Evolutionary conservation across 352 stramenopile species (phyloP), one percentile per base, ranked within the genome.

Genomic region (Thalassiosira ordinaria): DNA sequence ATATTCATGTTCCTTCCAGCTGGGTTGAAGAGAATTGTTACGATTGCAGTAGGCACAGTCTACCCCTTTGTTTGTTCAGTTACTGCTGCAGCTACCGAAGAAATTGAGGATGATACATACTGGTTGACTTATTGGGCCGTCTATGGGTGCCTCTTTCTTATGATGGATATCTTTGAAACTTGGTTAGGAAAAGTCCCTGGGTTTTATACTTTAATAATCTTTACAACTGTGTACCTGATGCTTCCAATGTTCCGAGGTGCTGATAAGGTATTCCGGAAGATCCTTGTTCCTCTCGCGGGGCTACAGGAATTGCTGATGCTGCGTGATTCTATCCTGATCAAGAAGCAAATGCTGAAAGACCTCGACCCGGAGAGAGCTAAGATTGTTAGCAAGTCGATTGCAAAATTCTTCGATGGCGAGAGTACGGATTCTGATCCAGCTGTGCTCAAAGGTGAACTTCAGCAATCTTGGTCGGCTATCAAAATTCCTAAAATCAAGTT

Each of bases 191-290:
- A 35, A 5, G 80, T 85, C 39, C 64, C 76, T 63, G 76, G 76
- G 39, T 83, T 88, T 65, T 88, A 88, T 49, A 74, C 65, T 69
- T 51, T n/a, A n/a, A 37, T 82, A 18, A 74, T 88, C 33, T 73
- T 80, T 11, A 51, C 47, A n/a, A 82, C 60, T 13, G 44, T 85
- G 1, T 88, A 88, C 22, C 47, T 88, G 6, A 87, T 88, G 76
- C 61, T 88, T 1, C 81, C 81, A 26, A 77, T 88, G 65, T 84
- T 86, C 20, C 22, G 72, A 41, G 81, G 81, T 0, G 77, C 76
- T 7, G 77, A 85, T 13, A 79, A 79, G 20, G 44, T 88, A 27
- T 88, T 88, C 46, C 70, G 81, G 11, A 81, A 80, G 14, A 65
- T 88, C 29, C 56, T 88, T 18, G 81, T 88, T 0, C 76, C 81